Evolutionary conservation across 2,329 filamentous ascomycete species (phyloP).

Genomic region (Taxawa tesnikishii): DNA sequence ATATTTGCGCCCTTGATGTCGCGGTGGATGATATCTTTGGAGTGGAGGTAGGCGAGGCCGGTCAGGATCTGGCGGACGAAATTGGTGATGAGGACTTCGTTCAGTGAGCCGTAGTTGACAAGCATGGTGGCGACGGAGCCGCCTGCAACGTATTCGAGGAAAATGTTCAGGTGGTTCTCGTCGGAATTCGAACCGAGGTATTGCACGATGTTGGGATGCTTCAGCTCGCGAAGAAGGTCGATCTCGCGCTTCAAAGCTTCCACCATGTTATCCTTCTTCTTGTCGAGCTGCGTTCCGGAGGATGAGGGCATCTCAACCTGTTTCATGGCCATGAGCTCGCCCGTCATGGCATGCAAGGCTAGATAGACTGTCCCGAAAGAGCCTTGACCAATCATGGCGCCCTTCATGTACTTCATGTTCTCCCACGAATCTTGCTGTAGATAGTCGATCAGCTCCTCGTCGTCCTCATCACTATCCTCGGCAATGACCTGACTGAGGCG

Average conservation of each 20-base stretch:
- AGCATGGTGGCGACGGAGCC: slow-evolving; percentile 98
- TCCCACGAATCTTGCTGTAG: slow-evolving; percentile 88
- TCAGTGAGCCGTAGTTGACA: slow-evolving; percentile 91
- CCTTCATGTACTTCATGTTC: slow-evolving; percentile 99
- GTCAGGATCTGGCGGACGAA: slow-evolving; percentile 94
- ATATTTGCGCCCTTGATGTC: slow-evolving; percentile 99
- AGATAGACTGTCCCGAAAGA: slow-evolving; percentile 95
- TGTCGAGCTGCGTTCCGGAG: slow-evolving; percentile 64
- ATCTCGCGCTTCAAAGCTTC: slow-evolving; percentile 96
- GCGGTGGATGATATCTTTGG: slow-evolving; percentile 90
- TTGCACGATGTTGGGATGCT: slow-evolving; percentile 95
- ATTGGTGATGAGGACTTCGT: slow-evolving; percentile 85
- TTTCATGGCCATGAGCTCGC: slow-evolving; percentile 95
- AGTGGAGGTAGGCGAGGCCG: slow-evolving; percentile 86
- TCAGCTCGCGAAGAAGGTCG: slow-evolving; percentile 79
- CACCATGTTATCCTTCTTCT: slow-evolving; percentile 95
- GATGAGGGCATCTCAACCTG: slow-evolving; percentile 87
- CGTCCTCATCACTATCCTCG: slow-evolving; percentile 82
- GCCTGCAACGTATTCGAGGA: slow-evolving; percentile 96
- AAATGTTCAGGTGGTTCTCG: slow-evolving; percentile 91
- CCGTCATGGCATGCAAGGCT: slow-evolving; percentile 87
- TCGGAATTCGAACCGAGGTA: slow-evolving; percentile 93
- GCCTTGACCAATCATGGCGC: slow-evolving; percentile 88
- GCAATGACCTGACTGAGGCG: slow-evolving; percentile 72
- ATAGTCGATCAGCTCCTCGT: slow-evolving; percentile 83